Percentiles rank a stretch among this genome's conserved stretches.
Conservation (phyloP, 2,329 filamentous ascomycete species). For the Shiraia bambusicola region DNA sequence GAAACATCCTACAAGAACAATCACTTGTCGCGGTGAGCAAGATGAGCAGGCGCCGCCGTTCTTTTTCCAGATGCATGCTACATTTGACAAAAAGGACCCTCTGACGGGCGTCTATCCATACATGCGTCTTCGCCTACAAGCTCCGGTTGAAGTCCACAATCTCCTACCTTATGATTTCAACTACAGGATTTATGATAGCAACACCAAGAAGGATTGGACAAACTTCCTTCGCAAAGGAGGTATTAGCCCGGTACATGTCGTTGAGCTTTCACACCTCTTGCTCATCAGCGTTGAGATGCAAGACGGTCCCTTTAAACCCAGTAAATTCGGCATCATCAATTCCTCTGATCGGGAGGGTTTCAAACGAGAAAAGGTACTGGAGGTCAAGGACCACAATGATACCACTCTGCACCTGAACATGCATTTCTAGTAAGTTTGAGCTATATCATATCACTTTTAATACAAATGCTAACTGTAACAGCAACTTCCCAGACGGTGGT, state of each 20-base stretch:
- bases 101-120: slow-evolving; percentile 85
- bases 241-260: slow-evolving; percentile 94
- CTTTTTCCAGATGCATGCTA: slow-evolving; percentile 93
- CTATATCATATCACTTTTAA: neutral
- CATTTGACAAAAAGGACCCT: slow-evolving; percentile 80
- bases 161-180: slow-evolving; percentile 97
- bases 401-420: slow-evolving; percentile 78
- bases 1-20: slow-evolving; percentile 77
- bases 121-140: slow-evolving; percentile 89
- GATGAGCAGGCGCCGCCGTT: slow-evolving; percentile 78
- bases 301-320: slow-evolving; percentile 89
- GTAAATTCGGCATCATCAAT: slow-evolving; percentile 97
- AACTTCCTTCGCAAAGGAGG: slow-evolving; percentile 97
- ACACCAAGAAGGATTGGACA: slow-evolving; percentile 97
- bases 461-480: slow-evolving; percentile 23
- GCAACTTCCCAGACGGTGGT: slow-evolving; percentile 81
- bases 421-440: slow-evolving; percentile 71
- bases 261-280: slow-evolving; percentile 90
- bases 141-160: slow-evolving; percentile 92
- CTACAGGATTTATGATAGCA: slow-evolving; percentile 98
- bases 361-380: slow-evolving; percentile 73
- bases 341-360: slow-evolving; percentile 86
- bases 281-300: slow-evolving; percentile 95
- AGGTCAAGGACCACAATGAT: slow-evolving; percentile 82
- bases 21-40: slow-evolving; percentile 84